These are phyloP conservation scores for Cyclanthera cordifolia DNA, from an alignment of 306 rosid species.

Conservation along the genomic window DNA sequence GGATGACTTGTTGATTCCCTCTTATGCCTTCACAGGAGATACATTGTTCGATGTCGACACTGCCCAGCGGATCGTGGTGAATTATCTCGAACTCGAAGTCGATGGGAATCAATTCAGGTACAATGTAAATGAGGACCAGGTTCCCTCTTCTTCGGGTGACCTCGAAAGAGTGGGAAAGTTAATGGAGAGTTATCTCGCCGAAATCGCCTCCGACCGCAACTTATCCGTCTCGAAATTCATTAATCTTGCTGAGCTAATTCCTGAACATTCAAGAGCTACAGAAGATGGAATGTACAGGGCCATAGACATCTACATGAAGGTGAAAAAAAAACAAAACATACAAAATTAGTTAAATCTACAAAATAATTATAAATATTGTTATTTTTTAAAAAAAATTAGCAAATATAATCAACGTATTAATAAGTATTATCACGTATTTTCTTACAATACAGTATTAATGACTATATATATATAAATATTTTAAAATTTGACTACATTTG, in stretches of 20 bases:
- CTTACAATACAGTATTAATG: no score
- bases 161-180: conserved; percentile 58
- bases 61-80: conserved; percentile 54
- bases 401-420: no score
- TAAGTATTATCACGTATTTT: no score
- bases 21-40: conserved; percentile 68
- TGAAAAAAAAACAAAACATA: no score
- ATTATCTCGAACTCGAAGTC: conserved; percentile 45
- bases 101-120: conserved; percentile 30
- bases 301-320: conserved; percentile 88
- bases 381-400: no score
- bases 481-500: no score
- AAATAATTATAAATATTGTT: no score
- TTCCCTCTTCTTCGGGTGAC: conserved; percentile 43
- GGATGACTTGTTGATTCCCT: conserved; percentile 85
- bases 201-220: conserved; percentile 68
- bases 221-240: conserved; percentile 54
- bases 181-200: conserved; percentile 77
- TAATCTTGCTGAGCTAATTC: conserved; percentile 62
- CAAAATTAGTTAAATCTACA: no score
- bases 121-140: conserved; percentile 32
- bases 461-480: no score
- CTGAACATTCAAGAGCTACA: conserved; percentile 64
- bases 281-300: conserved; percentile 95
- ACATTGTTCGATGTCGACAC: conserved; percentile 84